These are phyloP conservation scores for Neurospora sp. DNA, from an alignment of 495 filamentous ascomycete genomes.

Conservation along the genomic window DNA sequence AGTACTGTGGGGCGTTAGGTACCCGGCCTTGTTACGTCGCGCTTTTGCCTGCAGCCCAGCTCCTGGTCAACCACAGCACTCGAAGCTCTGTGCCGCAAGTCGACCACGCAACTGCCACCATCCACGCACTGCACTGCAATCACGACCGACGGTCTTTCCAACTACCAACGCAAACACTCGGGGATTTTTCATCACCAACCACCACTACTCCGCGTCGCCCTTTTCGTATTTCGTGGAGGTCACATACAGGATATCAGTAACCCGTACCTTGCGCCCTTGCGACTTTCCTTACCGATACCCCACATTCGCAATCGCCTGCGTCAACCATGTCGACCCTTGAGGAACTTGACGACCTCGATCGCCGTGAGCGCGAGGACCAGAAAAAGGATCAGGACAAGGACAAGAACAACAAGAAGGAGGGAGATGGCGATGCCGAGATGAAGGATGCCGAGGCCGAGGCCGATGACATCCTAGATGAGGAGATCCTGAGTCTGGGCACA, in stretches of 20 bases:
- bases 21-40: slow-evolving; percentile 25
- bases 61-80: slow-evolving; percentile 6
- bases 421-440: slow-evolving; percentile 80
- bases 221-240: not conserved
- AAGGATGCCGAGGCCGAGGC: slow-evolving; percentile 60
- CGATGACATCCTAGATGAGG: slow-evolving; percentile 72
- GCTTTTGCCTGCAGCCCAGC: slow-evolving; percentile 28
- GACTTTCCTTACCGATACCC: not conserved
- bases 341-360: slow-evolving; percentile 36
- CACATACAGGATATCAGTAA: not conserved
- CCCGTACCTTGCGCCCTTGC: not conserved
- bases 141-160: slow-evolving; percentile 5
- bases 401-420: slow-evolving; percentile 56
- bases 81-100: slow-evolving; percentile 15
- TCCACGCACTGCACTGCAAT: slow-evolving; percentile 10
- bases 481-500: slow-evolving; percentile 83
- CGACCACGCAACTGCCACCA: slow-evolving; percentile 4
- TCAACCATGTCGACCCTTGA: slow-evolving; percentile 30
- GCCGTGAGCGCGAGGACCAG: slow-evolving; percentile 61
- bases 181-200: not conserved
- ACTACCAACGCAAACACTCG: not conserved
- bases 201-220: not conserved
- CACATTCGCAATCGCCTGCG: not conserved
- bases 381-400: slow-evolving; percentile 62
- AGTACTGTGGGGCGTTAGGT: not conserved